phyloP scores from a whole-genome alignment of 106 monocot species.

The Dioscorea dumetorum region DNA sequence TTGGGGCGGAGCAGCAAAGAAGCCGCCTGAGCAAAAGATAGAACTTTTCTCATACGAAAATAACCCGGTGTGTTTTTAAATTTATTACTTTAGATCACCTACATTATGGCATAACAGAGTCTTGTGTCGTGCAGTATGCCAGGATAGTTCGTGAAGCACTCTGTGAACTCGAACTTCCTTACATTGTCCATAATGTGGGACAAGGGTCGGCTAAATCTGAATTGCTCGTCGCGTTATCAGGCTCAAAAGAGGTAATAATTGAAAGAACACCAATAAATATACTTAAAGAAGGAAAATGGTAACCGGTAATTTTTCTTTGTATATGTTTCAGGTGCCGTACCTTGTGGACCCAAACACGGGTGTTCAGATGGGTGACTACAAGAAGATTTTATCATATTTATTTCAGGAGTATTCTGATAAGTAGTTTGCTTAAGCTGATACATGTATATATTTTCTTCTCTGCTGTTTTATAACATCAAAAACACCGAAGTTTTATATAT shows the following conservation, averaged over 20 bases:
- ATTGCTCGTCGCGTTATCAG: constrained; percentile 41
- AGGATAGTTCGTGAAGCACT: constrained; percentile 89
- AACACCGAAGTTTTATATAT: too few species aligned
- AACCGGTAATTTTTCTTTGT: background rate
- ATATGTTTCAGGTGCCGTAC: constrained; percentile 59
- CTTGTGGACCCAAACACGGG: constrained; percentile 74
- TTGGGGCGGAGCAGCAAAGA: constrained; percentile 51
- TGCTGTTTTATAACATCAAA: too few species aligned
- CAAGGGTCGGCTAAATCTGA: constrained; percentile 62
- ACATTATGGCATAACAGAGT: background rate
- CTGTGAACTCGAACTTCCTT: constrained; percentile 89
- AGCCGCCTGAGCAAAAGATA: constrained; percentile 51
- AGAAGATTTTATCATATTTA: constrained; percentile 65
- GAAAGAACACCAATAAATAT: background rate
- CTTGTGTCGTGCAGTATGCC: constrained; percentile 36
- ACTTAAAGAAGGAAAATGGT: too few species aligned
- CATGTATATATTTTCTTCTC: too few species aligned
- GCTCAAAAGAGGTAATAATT: constrained; percentile 54
- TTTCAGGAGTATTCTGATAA: constrained; percentile 44
- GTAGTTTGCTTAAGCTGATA: background rate
- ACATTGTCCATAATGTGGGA: constrained; percentile 77
- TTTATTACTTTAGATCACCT: background rate
- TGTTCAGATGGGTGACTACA: constrained; percentile 45
- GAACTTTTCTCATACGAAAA: constrained; percentile 90
- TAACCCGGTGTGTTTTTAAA: constrained; percentile 35